Percentiles rank a stretch among this genome's conserved stretches.
Conservation (phyloP, 805 yeast genomes). For the Hanseniaspora mollemarum region DNA sequence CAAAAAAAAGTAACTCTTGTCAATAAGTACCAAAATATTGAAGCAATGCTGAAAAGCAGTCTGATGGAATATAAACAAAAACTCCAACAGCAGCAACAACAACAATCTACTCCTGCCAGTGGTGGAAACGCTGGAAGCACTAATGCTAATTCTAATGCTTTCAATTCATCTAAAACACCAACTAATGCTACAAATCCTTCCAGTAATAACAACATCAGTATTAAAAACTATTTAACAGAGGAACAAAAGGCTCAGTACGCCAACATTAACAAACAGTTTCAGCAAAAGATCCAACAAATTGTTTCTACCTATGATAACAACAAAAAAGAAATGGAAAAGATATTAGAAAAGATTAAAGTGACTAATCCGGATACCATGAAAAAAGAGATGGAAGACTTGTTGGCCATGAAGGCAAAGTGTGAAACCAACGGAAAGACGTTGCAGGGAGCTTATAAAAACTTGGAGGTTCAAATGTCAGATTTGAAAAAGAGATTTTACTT, state of each 20-base stretch:
- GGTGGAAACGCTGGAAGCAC: constrained; percentile 16
- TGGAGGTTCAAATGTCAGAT: constrained; percentile 26
- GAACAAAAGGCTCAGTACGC: constrained; percentile 27
- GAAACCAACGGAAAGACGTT: constrained; percentile 23
- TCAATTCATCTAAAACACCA: no score
- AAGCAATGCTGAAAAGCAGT: constrained; percentile 11
- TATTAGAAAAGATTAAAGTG: constrained; percentile 20
- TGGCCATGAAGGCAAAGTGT: constrained; percentile 23
- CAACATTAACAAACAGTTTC: constrained; percentile 24
- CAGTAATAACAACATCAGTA: constrained; percentile 19
- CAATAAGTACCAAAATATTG: constrained; percentile 1
- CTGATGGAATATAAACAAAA: constrained; percentile 11
- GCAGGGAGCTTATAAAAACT: constrained; percentile 23
- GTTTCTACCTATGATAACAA: constrained; percentile 26
- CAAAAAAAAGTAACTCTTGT: constrained; percentile 5
- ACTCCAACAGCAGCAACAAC: constrained; percentile 15
- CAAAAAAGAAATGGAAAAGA: constrained; percentile 28
- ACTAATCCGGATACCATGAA: constrained; percentile 8
- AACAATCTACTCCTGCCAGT: constrained; percentile 16
- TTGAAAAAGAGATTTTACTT: constrained; percentile 28
- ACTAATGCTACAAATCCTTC: no score
- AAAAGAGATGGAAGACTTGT: constrained; percentile 23
- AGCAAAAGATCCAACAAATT: constrained; percentile 25
- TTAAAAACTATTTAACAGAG: constrained; percentile 26
- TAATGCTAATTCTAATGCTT: constrained; percentile 18